Base-by-base conservation (phyloP, 1,284 basidiomycete species). In the Rhodotorula sp. region DNA sequence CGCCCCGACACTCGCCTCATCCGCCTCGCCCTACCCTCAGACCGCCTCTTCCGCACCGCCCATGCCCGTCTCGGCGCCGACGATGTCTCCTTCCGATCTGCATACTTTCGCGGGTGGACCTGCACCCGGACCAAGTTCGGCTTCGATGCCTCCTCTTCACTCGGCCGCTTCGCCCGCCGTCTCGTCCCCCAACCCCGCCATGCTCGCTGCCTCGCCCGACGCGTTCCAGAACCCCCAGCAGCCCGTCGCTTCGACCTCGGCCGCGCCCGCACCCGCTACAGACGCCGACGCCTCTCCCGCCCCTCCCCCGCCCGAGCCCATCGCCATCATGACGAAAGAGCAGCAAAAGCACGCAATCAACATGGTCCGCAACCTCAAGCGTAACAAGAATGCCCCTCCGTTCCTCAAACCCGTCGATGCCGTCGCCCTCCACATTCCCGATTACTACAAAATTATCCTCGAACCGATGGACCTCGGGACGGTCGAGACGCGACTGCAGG, bases 391-490 rank as follows among this genome's bases (percentile, higher is more conserved):
- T 65, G 87, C 92, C 0, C 80, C 79, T 11, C 88, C 92, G 2
- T 99, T 99, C 82, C 81, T 90, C 63, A 84, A 84, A 64, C 94
- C 96, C 27, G 96, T 99, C 68, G 94, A 99, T 79, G 86, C 89
- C n/a, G 85, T 95, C 73, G 89, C 87, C 2, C 86, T 97, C 73
- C 89, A 88, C 76, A 90, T 99, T 71, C 96, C 94, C 20, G 92
- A 95, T 79, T 99, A 99, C 78, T 86, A 86, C 56, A 85, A 85
- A 65, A 88, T 98, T 78, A 88, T 99, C 82, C 90, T 88, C 77
- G 86, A 86, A 46, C 96, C 96, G 0, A 97, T 97, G 92, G 96
- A 99, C 80, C 86, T 99, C 60, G 85, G 87, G n/a, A 96, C 94
- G 30, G 87, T 98, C 72, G 95, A 98, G 81, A 87, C 87, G 77